These are phyloP conservation scores for Protea cynaroides DNA, from an alignment of 164 flowering plant species.

Conservation along the genomic window DNA sequence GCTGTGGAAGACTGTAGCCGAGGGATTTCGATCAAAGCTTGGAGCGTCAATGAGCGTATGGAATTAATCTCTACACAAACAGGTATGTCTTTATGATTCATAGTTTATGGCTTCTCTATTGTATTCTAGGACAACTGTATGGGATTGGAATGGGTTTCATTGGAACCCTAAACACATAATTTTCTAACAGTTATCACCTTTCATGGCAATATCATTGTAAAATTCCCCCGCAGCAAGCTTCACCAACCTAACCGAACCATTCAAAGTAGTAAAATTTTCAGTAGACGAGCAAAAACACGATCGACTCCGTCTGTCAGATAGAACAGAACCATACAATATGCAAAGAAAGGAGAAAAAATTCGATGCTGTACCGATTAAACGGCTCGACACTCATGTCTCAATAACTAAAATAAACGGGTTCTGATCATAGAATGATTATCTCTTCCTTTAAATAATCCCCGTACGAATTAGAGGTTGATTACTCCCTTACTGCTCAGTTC, in stretches of 20 bases:
- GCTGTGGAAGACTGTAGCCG: too few relatives aligned
- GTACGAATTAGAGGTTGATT: too few relatives aligned
- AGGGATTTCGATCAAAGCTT: too few relatives aligned
- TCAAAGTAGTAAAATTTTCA: not conserved
- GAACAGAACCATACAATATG: not conserved
- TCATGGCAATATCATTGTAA: constrained; percentile 46
- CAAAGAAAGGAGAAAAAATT: not conserved
- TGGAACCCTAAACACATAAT: too few relatives aligned
- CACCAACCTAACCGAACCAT: constrained; percentile 30
- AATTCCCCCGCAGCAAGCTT: constrained; percentile 54
- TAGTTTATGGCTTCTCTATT: too few relatives aligned
- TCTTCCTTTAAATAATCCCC: too few relatives aligned
- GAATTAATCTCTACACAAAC: too few relatives aligned
- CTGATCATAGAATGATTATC: not conserved
- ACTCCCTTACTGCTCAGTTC: too few relatives aligned
- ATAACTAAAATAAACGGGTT: not conserved
- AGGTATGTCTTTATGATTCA: too few relatives aligned
- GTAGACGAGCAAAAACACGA: not conserved
- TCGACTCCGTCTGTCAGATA: not conserved
- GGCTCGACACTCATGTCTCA: constrained; percentile 19
- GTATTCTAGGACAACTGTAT: too few relatives aligned
- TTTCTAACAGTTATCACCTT: constrained; percentile 56
- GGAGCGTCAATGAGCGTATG: too few relatives aligned
- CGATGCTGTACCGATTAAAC: constrained; percentile 16
- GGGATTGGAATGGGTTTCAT: too few relatives aligned